Conservation (phyloP, 768 basidiomycete genomes). For the Suillus variegatus region DNA sequence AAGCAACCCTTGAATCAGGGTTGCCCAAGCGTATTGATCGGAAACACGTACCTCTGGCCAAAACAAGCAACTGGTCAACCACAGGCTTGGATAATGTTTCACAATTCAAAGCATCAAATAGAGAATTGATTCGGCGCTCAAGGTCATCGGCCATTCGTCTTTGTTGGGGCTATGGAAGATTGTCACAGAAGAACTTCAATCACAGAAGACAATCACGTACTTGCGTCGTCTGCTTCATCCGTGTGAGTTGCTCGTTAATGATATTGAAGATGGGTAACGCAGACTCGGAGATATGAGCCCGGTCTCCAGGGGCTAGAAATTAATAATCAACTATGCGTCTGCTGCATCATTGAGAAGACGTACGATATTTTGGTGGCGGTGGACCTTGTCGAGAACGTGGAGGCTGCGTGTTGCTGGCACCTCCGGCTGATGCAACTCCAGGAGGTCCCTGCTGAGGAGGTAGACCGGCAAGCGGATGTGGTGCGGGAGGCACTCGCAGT, state of each 20-base stretch:
- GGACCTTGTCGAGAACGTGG: slow-evolving; percentile 39
- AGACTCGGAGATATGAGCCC: slow-evolving; percentile 84
- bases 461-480: slow-evolving; percentile 30
- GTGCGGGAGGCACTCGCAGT: slow-evolving; percentile 23
- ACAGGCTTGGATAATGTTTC: slow-evolving; percentile 73
- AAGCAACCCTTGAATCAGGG: slow-evolving; percentile 7
- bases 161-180: slow-evolving; percentile 65
- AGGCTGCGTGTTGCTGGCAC: slow-evolving; percentile 29
- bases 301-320: slow-evolving; percentile 78
- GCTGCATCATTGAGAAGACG: slow-evolving; percentile 29
- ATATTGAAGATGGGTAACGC: slow-evolving; percentile 66
- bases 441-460: slow-evolving; percentile 32
- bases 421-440: slow-evolving; percentile 26
- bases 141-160: slow-evolving; percentile 85
- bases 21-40: neutral
- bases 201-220: slow-evolving; percentile 46
- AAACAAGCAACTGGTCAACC: slow-evolving; percentile 67
- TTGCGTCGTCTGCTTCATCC: slow-evolving; percentile 72
- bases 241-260: slow-evolving; percentile 61
- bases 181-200: neutral
- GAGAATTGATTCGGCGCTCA: slow-evolving; percentile 78
- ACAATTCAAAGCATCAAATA: slow-evolving; percentile 94
- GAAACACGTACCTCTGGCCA: slow-evolving; percentile 66
- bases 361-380: slow-evolving; percentile 60
- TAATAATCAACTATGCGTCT: slow-evolving; percentile 9